These are phyloP conservation scores for Trametes villosa DNA, from an alignment of 768 basidiomycete genomes.

Conservation along the genomic window DNA sequence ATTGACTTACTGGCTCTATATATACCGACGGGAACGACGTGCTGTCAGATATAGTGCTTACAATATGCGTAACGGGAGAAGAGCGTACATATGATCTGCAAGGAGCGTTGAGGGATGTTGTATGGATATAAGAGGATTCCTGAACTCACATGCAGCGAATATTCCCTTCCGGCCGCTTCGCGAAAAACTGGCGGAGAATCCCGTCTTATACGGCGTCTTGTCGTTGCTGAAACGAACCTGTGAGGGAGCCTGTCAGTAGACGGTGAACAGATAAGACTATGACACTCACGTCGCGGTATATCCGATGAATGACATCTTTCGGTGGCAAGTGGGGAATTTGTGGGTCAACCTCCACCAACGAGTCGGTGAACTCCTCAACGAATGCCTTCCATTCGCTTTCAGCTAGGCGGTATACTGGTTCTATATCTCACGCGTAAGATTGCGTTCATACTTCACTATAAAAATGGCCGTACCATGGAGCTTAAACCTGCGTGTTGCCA, in stretches of 20 bases:
- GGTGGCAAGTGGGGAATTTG: conserved; percentile 88
- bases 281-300: conserved; percentile 81
- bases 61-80: not conserved
- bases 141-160: conserved; percentile 78
- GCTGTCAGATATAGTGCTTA: not conserved
- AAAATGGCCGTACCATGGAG: conserved; percentile 6
- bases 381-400: conserved; percentile 92
- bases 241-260: not conserved
- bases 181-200: conserved; percentile 83
- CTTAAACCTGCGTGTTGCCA: conserved; percentile 7
- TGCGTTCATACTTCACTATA: not conserved
- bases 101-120: not conserved
- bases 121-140: not conserved
- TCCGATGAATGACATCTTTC: conserved; percentile 90
- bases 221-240: conserved; percentile 90
- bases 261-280: not conserved
- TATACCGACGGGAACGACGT: too few relatives aligned
- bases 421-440: conserved; percentile 40
- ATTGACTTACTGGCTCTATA: conserved; percentile 31
- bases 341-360: conserved; percentile 72
- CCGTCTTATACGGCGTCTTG: conserved; percentile 93
- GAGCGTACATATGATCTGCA: conserved; percentile 63
- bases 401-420: conserved; percentile 78
- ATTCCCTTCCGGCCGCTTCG: conserved; percentile 89
- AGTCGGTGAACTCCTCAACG: conserved; percentile 68